Evolutionary conservation across 2,329 filamentous ascomycete species (phyloP), one percentile per base, ranked within the genome.

Genomic region (Verticillium klebahnii): DNA sequence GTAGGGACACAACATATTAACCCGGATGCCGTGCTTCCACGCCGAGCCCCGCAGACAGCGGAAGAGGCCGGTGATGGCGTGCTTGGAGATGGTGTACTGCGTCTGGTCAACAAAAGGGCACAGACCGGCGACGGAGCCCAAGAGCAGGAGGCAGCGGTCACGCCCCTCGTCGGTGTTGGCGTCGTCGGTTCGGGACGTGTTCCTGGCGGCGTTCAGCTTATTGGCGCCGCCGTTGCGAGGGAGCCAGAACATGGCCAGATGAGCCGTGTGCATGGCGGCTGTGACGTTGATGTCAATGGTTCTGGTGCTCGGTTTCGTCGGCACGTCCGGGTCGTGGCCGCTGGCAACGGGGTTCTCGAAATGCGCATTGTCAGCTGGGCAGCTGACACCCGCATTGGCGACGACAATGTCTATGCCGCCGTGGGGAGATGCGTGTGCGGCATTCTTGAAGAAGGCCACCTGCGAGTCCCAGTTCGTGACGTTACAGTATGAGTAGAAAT

Each of bases 1-100:
- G 73, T 89, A 90, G 0, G 88, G 88, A 62, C 81, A 82, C n/a
- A 91, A 71, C 68, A 89, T 78, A 69, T 90, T 91, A 63, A 89
- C 76, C 55, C 89, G 80, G 52, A 90, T 74, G 29, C 84, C 83
- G 52, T 79, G 73, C 23, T 54, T 25, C 60, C 79, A 78, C 2
- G 80, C 76, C 0, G 80, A 81, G 4, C 76, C 71, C 17, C 87
- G 79, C 56, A 91, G 74, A 6, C 80, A 78, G 54, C 88, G 80
- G 72, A 88, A 90, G 37, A 90, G 74, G 0, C 88, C 89, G 12
- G 88, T 77, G 0, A 91, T 81, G 23, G 80, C 88, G 73, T 91
- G 88, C 71, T 91, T 91, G 55, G 85, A 81, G 36, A 83, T 78
- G 29, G 79, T 79, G 71, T 91, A 91, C 61, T 86, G 80, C 6